Evolutionary conservation across 2,329 filamentous ascomycete species (phyloP).

Genomic region (Pyrenochaeta sp.): DNA sequence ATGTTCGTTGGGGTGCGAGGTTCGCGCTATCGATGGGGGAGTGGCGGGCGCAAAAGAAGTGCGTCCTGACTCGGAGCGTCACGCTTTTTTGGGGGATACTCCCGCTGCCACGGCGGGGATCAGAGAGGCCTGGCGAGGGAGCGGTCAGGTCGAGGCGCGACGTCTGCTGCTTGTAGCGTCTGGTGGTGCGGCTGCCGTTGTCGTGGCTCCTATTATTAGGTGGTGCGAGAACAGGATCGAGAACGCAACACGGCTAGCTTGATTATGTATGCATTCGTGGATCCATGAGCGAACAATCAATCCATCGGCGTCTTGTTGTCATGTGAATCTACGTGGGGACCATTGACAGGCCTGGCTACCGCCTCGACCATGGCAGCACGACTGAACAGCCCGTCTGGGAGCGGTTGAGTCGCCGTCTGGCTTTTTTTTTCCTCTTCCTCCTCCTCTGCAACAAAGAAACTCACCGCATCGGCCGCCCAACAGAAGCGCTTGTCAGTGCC

Average conservation of each 20-base stretch:
- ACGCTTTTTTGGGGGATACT: constrained; percentile 2
- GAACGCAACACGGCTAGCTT: not conserved
- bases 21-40: constrained; percentile 16
- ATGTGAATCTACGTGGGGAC: constrained; percentile 9
- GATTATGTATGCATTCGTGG: constrained; percentile 7
- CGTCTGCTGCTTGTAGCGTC: not conserved
- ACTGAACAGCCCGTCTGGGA: not conserved
- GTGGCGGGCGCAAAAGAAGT: constrained; percentile 15
- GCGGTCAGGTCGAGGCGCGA: not conserved
- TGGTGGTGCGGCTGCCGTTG: constrained; percentile 1
- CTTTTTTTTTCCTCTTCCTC: not conserved
- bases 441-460: no score
- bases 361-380: not conserved
- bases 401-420: not conserved
- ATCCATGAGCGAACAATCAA: constrained; percentile 4
- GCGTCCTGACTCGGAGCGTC: constrained; percentile 4
- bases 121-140: not conserved
- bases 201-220: constrained; percentile 13
- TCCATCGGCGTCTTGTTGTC: no score
- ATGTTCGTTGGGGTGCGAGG: constrained; percentile 17
- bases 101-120: constrained; percentile 7
- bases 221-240: constrained; percentile 1
- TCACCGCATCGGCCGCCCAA: no score
- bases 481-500: no score
- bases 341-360: not conserved